Base-by-base conservation (phyloP, 2,329 filamentous ascomycete species). In the Mariannaea elegans region DNA sequence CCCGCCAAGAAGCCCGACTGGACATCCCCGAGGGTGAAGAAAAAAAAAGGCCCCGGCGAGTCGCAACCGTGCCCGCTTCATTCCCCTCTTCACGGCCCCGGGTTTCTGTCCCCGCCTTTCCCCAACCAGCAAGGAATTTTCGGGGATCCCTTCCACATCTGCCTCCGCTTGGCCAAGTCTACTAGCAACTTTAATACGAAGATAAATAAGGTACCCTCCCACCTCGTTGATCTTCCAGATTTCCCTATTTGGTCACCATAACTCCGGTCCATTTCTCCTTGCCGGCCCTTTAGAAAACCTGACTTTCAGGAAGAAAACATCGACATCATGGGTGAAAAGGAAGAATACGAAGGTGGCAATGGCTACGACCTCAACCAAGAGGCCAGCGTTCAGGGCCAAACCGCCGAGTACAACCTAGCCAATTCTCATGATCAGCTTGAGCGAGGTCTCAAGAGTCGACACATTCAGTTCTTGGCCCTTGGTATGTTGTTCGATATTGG, bases 401-500 rank as follows among this genome's bases (percentile, higher is more conserved):
- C 46, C 13, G 34, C 68, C 50, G 76, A 78, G 63, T 75, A 72
- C 60, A 72, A 74, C 47, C 75, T 82, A 18, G 73, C 76, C 14
- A 56, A 66, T 13, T 69, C 79, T 38, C 65, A 77, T 21, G 75
- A 78, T 45, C 82, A 86, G 67, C 78, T 87, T 3, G 73, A 83
- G 69, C 80, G 85, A 56, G 84, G 84, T 14, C 78, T 87, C 54
- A 86, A 87, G 76, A 84, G 81, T 67, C 78, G 85, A 32, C 85
- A 87, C 63, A 85, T 87, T 38, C 85, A 87, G 66, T 86, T 88
- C 73, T 76, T 88, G 34, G 85, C 85, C 19, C 76, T 87, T 13
- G 82, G 82, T 71, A 76, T 19, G 66, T 58, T 7, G 2, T 10
- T 10, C n/a, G 14, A 38, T 34, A n/a, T n/a, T n/a, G n/a, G n/a